Base-by-base conservation (phyloP, 371 early-diverging fungal genomes). In the Mucor racemosus region DNA sequence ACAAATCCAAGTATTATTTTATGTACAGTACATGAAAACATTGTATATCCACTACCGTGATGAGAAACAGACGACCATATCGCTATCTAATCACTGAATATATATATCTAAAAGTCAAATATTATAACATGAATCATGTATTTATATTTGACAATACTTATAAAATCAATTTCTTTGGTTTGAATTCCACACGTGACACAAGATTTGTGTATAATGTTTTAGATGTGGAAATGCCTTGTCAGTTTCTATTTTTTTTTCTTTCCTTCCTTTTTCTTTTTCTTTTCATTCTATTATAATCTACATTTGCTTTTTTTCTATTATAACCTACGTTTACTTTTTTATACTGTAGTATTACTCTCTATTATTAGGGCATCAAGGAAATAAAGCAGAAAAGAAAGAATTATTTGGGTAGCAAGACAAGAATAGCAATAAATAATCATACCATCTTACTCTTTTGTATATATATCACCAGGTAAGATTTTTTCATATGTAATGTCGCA, bases 191-290 rank as follows among this genome's bases (percentile, higher is more conserved):
- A 53, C 53, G 53, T 53, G 53, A 31, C 53, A 53, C 53, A 53
- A 53, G 53, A 31, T 53, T 31, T 53, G 26, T 53, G 53, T 53
- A 26, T 53, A 31, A 21, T 50, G 53, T 53, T 53, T 53, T 53
- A 53, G 53, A 46, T 46, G 48, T 17, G 19, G 48, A 50, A 50
- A 53, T 53, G 53, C 53, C 26, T 53, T 53, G 53, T 53, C 53
- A 53, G 53, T 53, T 53, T 8, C 50, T 26, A 1, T 5, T 53
- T 17, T 31, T 50, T 50, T 53, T 31, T 14, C 19, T 5, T 31
- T 38, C 38, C 4, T 31, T 11, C 9, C 3, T 19, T 19, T 8
- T 19, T 4, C 19, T 17, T 19, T 17, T 46, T 19, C 17, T 17
- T 46, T 17, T 46, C 17, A 17, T 44, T 44, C 9, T 9, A 17